Conservation (phyloP, 345 rosid species). For the Physaria fendleri region DNA sequence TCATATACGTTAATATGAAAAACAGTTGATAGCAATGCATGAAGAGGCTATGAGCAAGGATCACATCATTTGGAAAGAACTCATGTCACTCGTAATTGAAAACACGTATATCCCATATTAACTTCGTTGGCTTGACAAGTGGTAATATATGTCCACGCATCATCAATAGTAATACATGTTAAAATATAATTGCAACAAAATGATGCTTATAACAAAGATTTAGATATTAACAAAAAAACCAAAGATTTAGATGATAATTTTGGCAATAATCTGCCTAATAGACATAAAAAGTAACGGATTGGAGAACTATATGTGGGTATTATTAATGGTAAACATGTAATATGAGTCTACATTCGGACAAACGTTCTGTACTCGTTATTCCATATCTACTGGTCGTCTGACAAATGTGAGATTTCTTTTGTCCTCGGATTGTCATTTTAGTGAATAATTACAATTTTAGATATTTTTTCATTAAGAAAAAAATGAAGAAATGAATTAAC, state of each 20-base stretch:
- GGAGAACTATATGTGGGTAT: slow-evolving; percentile 8
- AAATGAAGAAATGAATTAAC: no score
- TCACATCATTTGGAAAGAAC: slow-evolving; percentile 69
- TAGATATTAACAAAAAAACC: no score
- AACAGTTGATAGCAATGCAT: neutral
- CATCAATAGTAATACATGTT: slow-evolving; percentile 14
- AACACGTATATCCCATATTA: slow-evolving; percentile 58
- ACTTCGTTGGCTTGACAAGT: slow-evolving; percentile 69
- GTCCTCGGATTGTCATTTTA: no score
- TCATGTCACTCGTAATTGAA: slow-evolving; percentile 79
- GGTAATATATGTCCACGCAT: slow-evolving; percentile 62
- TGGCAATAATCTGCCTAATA: slow-evolving; percentile 9
- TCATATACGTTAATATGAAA: slow-evolving; percentile 18
- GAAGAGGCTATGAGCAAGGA: neutral
- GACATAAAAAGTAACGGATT: neutral
- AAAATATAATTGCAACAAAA: slow-evolving; percentile 3
- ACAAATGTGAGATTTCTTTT: no score
- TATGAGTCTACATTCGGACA: neutral
- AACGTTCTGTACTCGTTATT: no score
- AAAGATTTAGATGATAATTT: neutral
- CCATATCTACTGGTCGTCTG: no score
- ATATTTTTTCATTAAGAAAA: no score
- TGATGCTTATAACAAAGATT: neutral
- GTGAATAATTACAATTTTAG: no score
- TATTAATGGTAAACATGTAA: slow-evolving; percentile 7